Base-by-base conservation (phyloP, 2,329 filamentous ascomycete species). In the Phaeosphaeriaceae sp. region DNA sequence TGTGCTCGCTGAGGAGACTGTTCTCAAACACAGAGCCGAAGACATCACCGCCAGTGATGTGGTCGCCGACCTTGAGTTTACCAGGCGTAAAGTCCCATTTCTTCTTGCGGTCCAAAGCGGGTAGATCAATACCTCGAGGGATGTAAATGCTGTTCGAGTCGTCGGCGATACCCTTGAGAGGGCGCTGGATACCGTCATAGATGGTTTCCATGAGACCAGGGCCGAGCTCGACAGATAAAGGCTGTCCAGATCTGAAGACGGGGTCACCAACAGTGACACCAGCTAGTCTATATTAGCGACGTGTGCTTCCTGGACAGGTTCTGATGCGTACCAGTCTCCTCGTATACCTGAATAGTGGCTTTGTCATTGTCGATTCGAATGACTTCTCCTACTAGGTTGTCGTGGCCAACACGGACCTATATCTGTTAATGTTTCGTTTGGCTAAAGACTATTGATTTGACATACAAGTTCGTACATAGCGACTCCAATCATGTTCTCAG, bases 401-500 rank as follows among this genome's bases (percentile, higher is more conserved):
- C 91, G 73, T 96, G 86, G 66, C 94, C 92, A 66, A 99, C 93
- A 80, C 84, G 89, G 75, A 95, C 92, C 90, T 93, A 58, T 26
- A 40, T 15, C 6, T 8, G 34, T 71, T 38, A 70, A 44, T 42
- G 18, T 21, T 4, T 9, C 30, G 26, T 16, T 32, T 13, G 21
- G n/a, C 36, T 7, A 2, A n/a, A 49, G 34, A 26, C 46, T 23
- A 33, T 26, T 15, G 1, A 46, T 44, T 18, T 11, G 28, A 75
- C 86, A 66, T 82, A 92, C 92, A 81, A 99, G 83, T 81, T 99
- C 94, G 86, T 97, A 97, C 94, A 99, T 99, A 76, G 94, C 92
- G 83, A 94, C 94, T 76, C 94, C 94, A 72, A 93, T 91, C 92
- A 99, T 96, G 78, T 97, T 87, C 81, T 97, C 93, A 74, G 93